Evolutionary conservation across 23 red algal genomes (phyloP).

Genomic region (Gracilaria caudata): DNA sequence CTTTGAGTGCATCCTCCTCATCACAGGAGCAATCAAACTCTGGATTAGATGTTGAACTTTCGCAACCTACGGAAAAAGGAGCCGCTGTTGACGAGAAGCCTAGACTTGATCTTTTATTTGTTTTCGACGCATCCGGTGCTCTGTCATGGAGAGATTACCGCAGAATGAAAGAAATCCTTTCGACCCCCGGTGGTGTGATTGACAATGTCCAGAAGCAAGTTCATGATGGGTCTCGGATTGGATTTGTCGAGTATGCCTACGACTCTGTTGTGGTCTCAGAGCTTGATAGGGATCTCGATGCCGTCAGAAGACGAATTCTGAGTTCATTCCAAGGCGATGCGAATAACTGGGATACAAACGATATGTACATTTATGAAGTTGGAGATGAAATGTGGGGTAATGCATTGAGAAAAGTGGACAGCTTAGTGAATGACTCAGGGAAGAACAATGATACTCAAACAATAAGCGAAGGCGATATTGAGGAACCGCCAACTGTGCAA

Average conservation of each 20-base stretch:
- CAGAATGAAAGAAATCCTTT: conserved; percentile 47
- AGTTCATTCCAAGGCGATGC: conserved; percentile 74
- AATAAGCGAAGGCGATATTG: conserved; percentile 38
- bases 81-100: background rate
- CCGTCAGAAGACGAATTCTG: conserved; percentile 45
- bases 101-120: conserved; percentile 61
- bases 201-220: conserved; percentile 36
- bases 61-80: background rate
- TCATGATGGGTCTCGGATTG: conserved; percentile 56
- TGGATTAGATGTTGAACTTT: background rate
- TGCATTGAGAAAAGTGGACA: conserved; percentile 63
- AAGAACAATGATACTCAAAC: background rate
- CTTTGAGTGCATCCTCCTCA: background rate
- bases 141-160: conserved; percentile 68
- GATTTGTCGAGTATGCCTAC: conserved; percentile 69
- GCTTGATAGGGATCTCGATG: conserved; percentile 53
- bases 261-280: conserved; percentile 71
- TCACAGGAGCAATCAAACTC: background rate
- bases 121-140: conserved; percentile 62
- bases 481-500: conserved; percentile 45
- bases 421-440: conserved; percentile 23
- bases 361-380: conserved; percentile 74
- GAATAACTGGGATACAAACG: conserved; percentile 65
- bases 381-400: conserved; percentile 59
- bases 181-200: conserved; percentile 52